phyloP scores from a whole-genome alignment of 305 asterid species.

The Lippia alba region DNA sequence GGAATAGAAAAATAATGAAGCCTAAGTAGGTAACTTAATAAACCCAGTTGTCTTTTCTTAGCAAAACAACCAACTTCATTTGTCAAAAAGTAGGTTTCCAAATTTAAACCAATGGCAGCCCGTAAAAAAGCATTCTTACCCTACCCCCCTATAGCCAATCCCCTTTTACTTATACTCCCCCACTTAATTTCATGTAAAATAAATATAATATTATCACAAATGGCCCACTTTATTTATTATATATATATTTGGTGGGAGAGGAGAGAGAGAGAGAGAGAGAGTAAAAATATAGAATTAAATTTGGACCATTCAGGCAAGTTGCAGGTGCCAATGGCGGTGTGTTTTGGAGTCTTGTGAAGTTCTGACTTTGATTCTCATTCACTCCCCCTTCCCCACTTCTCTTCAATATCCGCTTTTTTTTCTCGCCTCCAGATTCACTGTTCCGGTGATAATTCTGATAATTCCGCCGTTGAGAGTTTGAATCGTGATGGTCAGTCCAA shows the following conservation, averaged over 20 bases:
- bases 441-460: constrained; percentile 21
- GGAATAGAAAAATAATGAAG: constrained; percentile 15
- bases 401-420: constrained; percentile 19
- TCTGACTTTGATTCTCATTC: constrained; percentile 52
- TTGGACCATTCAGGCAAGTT: constrained; percentile 55
- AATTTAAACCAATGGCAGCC: constrained; percentile 40
- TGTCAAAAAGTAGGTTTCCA: constrained; percentile 38
- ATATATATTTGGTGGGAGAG: constrained; percentile 25
- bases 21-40: constrained; percentile 18
- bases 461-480: not conserved
- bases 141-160: constrained; percentile 15
- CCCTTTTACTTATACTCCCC: constrained; percentile 12
- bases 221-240: not conserved
- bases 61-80: constrained; percentile 39
- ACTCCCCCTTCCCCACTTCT: constrained; percentile 38
- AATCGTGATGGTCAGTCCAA: constrained; percentile 49
- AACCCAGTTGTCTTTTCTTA: constrained; percentile 35
- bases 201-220: not conserved
- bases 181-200: constrained; percentile 13
- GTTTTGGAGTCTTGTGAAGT: constrained; percentile 52
- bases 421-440: not conserved
- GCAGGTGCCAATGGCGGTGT: constrained; percentile 66
- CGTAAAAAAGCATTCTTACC: not conserved
- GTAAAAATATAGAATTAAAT: constrained; percentile 24
- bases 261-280: constrained; percentile 46